Conservation (phyloP, 352 stramenopile species). For the Lagenidium sp. region DNA sequence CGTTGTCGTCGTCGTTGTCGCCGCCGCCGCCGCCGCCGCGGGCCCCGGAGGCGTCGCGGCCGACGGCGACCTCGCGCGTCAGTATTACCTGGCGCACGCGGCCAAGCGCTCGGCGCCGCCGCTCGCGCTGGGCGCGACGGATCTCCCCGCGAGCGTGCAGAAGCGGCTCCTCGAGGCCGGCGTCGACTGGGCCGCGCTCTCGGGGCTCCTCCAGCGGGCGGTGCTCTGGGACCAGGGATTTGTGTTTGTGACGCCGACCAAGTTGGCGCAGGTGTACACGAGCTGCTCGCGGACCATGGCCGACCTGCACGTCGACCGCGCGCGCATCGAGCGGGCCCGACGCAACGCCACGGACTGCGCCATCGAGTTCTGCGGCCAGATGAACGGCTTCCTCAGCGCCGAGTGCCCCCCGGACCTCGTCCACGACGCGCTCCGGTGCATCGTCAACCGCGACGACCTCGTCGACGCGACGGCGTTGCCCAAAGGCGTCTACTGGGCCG, state of each 20-base stretch:
- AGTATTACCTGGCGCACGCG: constrained; percentile 32
- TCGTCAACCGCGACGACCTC: constrained; percentile 29
- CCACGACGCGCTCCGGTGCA: constrained; percentile 25
- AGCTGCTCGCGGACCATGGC: constrained; percentile 44
- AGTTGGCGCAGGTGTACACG: constrained; percentile 52
- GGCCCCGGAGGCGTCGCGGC: constrained; percentile 6
- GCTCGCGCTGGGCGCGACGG: constrained; percentile 22
- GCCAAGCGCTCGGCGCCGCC: constrained; percentile 12
- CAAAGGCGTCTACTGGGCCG: constrained; percentile 50
- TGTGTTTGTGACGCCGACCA: constrained; percentile 26
- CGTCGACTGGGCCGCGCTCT: constrained; percentile 29
- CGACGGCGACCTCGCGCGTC: constrained; percentile 39
- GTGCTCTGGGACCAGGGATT: constrained; percentile 66
- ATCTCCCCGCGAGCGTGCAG: constrained; percentile 22
- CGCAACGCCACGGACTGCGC: constrained; percentile 10
- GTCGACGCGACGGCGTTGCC: constrained; percentile 9
- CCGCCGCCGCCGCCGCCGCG: constrained; percentile 3
- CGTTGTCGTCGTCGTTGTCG: constrained; percentile 10
- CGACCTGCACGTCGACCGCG: constrained; percentile 39
- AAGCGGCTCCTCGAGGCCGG: constrained; percentile 18
- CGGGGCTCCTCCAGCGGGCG: constrained; percentile 54
- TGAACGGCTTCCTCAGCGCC: constrained; percentile 34
- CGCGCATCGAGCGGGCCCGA: constrained; percentile 22
- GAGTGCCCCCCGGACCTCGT: constrained; percentile 26
- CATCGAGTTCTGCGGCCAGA: constrained; percentile 27